A percentile compares a stretch with the other conserved stretches of the same genome.
These are phyloP conservation scores for Helminthosporium solani DNA, from an alignment of 2,329 filamentous ascomycete species.

Conservation along the genomic window DNA sequence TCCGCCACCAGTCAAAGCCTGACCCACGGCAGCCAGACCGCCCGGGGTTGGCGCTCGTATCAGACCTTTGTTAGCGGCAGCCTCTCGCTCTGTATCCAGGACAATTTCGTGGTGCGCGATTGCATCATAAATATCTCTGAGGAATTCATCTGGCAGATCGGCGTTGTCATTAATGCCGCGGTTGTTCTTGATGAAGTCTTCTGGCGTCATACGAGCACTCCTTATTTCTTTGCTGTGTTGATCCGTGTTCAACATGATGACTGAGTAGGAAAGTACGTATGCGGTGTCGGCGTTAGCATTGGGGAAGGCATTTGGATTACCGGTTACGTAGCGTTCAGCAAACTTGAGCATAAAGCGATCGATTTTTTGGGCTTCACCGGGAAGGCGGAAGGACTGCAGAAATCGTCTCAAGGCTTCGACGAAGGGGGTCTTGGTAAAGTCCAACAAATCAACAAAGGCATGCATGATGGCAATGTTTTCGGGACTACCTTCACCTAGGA, in stretches of 20 bases:
- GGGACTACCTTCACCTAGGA: conserved; percentile 86
- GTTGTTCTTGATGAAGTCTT: conserved; percentile 99
- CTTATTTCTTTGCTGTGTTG: conserved; percentile 87
- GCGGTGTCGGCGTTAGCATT: conserved; percentile 98
- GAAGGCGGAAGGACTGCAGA: conserved; percentile 89
- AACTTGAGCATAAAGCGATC: conserved; percentile 99
- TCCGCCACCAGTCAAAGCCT: conserved; percentile 88
- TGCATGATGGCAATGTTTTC: conserved; percentile 98
- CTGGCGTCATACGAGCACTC: conserved; percentile 81
- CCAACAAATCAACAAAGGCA: conserved; percentile 93
- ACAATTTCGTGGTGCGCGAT: conserved; percentile 92
- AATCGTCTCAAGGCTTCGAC: conserved; percentile 91
- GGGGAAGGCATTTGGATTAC: conserved; percentile 95
- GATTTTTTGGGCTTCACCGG: conserved; percentile 97
- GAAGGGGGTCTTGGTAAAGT: conserved; percentile 87
- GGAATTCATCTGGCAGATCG: conserved; percentile 89
- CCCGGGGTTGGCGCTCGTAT: conserved; percentile 56
- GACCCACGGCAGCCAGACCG: conserved; percentile 78
- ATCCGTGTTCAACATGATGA: conserved; percentile 95
- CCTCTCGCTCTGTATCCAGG: conserved; percentile 85
- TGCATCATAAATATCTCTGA: conserved; percentile 86
- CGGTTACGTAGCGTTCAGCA: conserved; percentile 89
- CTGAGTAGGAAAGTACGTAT: conserved; percentile 93
- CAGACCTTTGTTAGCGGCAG: conserved; percentile 75
- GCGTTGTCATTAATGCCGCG: conserved; percentile 96